phyloP scores from a whole-genome alignment of 805 yeast genomes.

The Candida pini region DNA sequence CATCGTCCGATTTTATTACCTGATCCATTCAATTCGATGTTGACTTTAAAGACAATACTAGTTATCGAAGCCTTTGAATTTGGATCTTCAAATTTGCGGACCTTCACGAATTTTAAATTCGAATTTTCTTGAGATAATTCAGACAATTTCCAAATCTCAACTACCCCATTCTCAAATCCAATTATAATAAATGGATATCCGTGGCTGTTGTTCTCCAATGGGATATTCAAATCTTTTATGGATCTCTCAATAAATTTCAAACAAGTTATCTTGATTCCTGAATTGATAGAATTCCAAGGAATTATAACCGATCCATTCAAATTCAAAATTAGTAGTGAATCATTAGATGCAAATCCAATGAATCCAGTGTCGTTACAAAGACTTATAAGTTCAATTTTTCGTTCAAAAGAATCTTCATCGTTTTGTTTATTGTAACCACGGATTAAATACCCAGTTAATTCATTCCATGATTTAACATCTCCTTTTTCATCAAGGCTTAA shows the following conservation, averaged over 20 bases:
- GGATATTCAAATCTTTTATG: constrained; percentile 2
- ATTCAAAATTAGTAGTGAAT: background rate
- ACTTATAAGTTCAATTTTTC: constrained; percentile 53
- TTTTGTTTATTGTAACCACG: constrained; percentile 25
- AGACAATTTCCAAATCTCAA: constrained; percentile 18
- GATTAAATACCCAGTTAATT: constrained; percentile 45
- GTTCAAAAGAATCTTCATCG: constrained; percentile 41
- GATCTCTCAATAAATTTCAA: background rate
- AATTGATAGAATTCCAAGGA: background rate
- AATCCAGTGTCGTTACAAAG: constrained; percentile 21
- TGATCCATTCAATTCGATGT: constrained; percentile 26
- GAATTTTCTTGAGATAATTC: constrained; percentile 9
- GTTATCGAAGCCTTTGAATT: constrained; percentile 22
- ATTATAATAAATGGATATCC: constrained; percentile 31
- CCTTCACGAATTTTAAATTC: constrained; percentile 22
- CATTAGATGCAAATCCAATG: background rate
- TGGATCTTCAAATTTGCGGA: constrained; percentile 9
- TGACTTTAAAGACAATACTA: constrained; percentile 30
- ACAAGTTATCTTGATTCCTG: background rate
- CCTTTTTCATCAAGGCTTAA: constrained; percentile 54
- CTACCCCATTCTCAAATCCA: constrained; percentile 28
- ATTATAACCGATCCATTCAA: background rate
- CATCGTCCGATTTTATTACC: constrained; percentile 28
- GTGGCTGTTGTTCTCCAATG: constrained; percentile 30
- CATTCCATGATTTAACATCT: constrained; percentile 58